Evolutionary conservation across 805 yeast genomes (phyloP).

Genomic region (Lipomyces sp.): DNA sequence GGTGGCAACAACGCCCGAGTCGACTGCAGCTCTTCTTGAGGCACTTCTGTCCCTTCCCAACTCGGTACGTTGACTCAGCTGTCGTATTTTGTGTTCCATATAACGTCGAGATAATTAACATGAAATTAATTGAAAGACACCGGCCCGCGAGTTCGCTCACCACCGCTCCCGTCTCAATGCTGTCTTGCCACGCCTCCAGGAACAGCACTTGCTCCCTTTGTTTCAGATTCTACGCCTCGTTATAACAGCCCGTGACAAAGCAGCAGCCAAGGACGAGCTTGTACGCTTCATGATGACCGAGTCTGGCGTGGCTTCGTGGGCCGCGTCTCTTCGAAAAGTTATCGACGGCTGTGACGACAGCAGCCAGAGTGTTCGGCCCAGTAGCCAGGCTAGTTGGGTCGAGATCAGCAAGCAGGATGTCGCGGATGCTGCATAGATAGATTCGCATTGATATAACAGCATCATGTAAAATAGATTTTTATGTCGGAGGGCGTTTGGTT

Average conservation of each 20-base stretch:
- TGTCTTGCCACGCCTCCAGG: background rate
- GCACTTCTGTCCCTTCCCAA: no score
- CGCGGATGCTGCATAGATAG: background rate
- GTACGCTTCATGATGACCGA: constrained; percentile 13
- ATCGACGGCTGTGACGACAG: constrained; percentile 2
- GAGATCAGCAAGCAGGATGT: background rate
- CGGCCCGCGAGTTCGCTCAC: constrained; percentile 9
- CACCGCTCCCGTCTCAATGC: constrained; percentile 2
- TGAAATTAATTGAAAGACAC: constrained; percentile 5
- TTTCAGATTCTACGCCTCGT: background rate
- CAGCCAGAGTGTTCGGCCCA: background rate
- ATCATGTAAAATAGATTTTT: no score
- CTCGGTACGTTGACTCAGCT: background rate
- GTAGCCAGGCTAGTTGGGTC: constrained; percentile 12
- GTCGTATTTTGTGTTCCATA: no score
- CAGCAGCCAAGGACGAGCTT: constrained; percentile 3
- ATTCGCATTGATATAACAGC: background rate
- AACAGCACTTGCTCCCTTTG: background rate
- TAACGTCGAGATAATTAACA: no score
- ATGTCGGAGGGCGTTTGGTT: no score
- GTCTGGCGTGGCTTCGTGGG: constrained; percentile 15
- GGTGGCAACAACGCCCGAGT: background rate
- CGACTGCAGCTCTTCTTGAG: background rate
- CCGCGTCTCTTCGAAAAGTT: constrained; percentile 8
- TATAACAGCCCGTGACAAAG: background rate